Conservation (phyloP, 2,329 filamentous ascomycete species). For the Hypoxylon sp. region DNA sequence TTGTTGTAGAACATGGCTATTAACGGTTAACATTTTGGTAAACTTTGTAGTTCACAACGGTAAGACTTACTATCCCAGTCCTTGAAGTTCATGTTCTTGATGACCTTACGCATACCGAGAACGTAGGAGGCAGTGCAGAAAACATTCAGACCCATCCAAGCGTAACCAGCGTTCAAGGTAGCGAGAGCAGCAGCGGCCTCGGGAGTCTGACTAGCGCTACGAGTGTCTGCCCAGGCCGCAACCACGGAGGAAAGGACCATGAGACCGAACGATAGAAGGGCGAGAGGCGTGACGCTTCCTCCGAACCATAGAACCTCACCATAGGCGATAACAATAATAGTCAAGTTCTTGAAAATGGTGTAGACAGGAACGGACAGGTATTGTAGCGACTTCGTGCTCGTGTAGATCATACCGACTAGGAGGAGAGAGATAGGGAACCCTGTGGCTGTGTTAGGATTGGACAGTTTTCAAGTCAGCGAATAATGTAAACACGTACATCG, state of each 20-base stretch:
- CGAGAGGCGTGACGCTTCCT: constrained; percentile 87
- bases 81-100: constrained; percentile 99
- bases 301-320: constrained; percentile 99
- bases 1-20: constrained; percentile 99
- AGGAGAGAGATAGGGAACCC: constrained; percentile 97
- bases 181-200: constrained; percentile 83
- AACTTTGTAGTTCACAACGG: neutral
- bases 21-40: constrained; percentile 53
- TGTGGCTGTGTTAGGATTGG: constrained; percentile 57
- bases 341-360: constrained; percentile 99
- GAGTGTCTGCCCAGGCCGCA: constrained; percentile 96
- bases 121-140: constrained; percentile 93
- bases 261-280: constrained; percentile 92
- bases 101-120: constrained; percentile 95
- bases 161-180: constrained; percentile 92
- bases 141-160: constrained; percentile 98
- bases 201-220: constrained; percentile 68
- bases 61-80: constrained; percentile 93
- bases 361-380: constrained; percentile 98
- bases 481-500: constrained; percentile 77
- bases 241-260: constrained; percentile 97
- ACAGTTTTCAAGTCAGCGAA: constrained; percentile 5
- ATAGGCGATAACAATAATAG: constrained; percentile 98
- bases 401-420: constrained; percentile 99
- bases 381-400: constrained; percentile 93